Evolutionary conservation across 108 stramenopile species (phyloP).

Genomic region (Skeletonema marinoi): DNA sequence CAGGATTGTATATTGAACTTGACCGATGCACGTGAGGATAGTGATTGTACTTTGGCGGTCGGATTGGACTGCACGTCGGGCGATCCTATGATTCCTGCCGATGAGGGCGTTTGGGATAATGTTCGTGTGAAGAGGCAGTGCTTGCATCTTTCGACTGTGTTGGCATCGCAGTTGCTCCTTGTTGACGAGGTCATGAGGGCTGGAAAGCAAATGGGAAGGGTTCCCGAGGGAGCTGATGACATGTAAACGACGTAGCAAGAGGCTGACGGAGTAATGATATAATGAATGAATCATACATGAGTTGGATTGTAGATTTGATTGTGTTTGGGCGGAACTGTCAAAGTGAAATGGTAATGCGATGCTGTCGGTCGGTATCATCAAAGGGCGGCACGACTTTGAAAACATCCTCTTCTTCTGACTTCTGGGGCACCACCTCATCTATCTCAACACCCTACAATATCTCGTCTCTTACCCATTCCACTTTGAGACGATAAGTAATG

Average conservation of each 20-base stretch:
- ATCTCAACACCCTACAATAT: no score
- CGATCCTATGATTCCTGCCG: slow-evolving; percentile 91
- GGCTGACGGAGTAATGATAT: background rate
- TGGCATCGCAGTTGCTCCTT: slow-evolving; percentile 97
- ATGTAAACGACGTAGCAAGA: background rate
- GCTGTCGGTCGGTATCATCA: no score
- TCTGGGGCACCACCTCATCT: no score
- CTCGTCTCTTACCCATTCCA: no score
- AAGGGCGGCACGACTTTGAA: no score
- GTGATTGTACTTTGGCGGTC: slow-evolving; percentile 65
- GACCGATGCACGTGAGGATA: slow-evolving; percentile 83
- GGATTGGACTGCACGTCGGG: slow-evolving; percentile 94
- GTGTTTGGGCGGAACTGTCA: no score
- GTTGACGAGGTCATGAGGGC: slow-evolving; percentile 99
- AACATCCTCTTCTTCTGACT: no score
- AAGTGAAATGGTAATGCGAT: no score
- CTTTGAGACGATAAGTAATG: no score
- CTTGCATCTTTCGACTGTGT: slow-evolving; percentile 92
- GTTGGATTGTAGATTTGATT: background rate
- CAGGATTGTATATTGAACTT: slow-evolving; percentile 90
- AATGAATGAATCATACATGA: background rate
- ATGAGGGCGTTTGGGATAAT: slow-evolving; percentile 98
- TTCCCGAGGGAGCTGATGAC: slow-evolving; percentile 50
- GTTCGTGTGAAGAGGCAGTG: slow-evolving; percentile 96
- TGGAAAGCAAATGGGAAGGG: slow-evolving; percentile 95